Conservation (phyloP, 352 stramenopile genomes). For the Globisporangium ultimum region DNA sequence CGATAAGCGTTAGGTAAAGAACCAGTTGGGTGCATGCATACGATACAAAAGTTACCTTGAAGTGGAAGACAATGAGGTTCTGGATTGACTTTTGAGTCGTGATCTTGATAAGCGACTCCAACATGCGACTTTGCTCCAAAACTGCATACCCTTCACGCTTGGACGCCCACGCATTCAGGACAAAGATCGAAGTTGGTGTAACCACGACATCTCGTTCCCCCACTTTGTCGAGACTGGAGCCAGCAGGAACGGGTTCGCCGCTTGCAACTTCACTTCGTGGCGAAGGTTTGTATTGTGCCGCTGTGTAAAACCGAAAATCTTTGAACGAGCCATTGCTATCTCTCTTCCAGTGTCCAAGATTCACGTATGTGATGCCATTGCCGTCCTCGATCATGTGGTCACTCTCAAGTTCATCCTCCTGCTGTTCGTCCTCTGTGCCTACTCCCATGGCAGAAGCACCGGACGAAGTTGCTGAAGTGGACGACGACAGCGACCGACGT, state of each 20-base stretch:
- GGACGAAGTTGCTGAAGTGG: conserved; percentile 15
- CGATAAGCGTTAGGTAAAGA: background rate
- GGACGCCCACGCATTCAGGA: conserved; percentile 40
- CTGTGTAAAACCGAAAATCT: conserved; percentile 46
- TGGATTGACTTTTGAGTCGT: conserved; percentile 46
- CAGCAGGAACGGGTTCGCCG: background rate
- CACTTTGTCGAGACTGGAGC: conserved; percentile 20
- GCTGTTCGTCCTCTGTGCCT: conserved; percentile 9
- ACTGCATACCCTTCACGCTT: conserved; percentile 43
- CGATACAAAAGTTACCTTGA: conserved; percentile 41
- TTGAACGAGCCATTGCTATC: conserved; percentile 28
- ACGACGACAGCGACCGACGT: conserved; percentile 25
- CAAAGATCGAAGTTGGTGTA: conserved; percentile 41
- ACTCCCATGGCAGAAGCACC: conserved; percentile 4
- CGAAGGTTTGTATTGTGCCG: conserved; percentile 24
- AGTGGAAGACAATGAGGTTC: conserved; percentile 74
- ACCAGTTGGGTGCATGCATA: background rate
- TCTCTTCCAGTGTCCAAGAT: conserved; percentile 47
- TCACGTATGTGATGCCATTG: conserved; percentile 27
- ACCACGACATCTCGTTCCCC: conserved; percentile 73
- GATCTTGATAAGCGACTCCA: conserved; percentile 57
- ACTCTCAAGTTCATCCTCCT: conserved; percentile 10
- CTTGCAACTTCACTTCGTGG: background rate
- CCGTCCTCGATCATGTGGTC: conserved; percentile 17
- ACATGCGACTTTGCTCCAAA: conserved; percentile 53